Conservation (phyloP, 202 grass and related monocot genomes). For the Carex sylvatica region DNA sequence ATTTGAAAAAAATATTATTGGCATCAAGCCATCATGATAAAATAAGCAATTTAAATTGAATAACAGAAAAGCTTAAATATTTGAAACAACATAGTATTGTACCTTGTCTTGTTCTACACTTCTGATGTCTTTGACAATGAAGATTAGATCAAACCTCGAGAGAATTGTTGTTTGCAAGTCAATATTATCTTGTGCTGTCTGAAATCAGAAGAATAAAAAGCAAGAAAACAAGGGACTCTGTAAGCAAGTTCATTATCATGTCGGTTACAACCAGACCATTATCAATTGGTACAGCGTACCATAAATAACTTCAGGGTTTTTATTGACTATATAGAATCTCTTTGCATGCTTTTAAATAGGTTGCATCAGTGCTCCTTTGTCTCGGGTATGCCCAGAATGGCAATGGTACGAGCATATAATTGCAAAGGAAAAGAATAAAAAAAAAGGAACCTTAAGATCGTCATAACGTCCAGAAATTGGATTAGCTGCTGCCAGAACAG, state of each 20-base stretch:
- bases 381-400: neutral
- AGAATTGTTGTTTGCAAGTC: slow-evolving; percentile 97
- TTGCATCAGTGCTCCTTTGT: neutral
- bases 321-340: neutral
- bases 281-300: neutral
- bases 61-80: neutral
- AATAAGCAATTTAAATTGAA: slow-evolving; percentile 1
- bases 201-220: slow-evolving; percentile 28
- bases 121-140: slow-evolving; percentile 95
- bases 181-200: slow-evolving; percentile 97
- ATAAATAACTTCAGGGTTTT: neutral
- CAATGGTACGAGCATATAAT: neutral
- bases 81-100: slow-evolving; percentile 17
- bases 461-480: slow-evolving; percentile 93
- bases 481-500: slow-evolving; percentile 97
- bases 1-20: neutral
- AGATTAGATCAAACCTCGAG: slow-evolving; percentile 93
- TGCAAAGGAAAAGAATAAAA: slow-evolving; percentile 5
- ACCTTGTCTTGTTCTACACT: slow-evolving; percentile 93
- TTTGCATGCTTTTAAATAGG: neutral
- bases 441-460: slow-evolving; percentile 69
- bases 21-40: neutral
- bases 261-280: neutral
- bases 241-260: slow-evolving; percentile 6
- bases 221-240: slow-evolving; percentile 10